These are phyloP conservation scores for Podaxis rugospora DNA, from an alignment of 768 basidiomycete genomes.

Conservation along the genomic window DNA sequence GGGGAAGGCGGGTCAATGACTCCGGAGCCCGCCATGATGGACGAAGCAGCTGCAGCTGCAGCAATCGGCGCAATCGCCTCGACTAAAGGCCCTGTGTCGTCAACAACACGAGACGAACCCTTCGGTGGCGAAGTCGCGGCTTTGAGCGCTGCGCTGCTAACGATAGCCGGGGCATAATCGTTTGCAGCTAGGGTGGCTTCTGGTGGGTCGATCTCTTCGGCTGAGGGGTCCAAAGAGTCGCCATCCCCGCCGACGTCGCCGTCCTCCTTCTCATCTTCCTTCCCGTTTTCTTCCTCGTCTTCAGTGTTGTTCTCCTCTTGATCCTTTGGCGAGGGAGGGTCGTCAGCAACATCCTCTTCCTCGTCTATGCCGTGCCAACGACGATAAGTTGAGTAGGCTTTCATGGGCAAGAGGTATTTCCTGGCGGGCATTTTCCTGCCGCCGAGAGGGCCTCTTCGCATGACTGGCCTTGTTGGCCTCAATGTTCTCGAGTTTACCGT, in stretches of 20 bases:
- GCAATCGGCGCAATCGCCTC: constrained; percentile 25
- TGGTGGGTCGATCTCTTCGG: not conserved
- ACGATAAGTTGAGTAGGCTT: not conserved
- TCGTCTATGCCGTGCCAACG: not conserved
- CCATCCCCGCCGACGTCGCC: constrained; percentile 12
- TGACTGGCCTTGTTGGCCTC: constrained; percentile 1
- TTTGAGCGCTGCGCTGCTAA: constrained; percentile 12
- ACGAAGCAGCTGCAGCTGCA: constrained; percentile 38
- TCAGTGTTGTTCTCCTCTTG: constrained; percentile 8
- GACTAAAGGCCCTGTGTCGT: constrained; percentile 24
- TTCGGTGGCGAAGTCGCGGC: constrained; percentile 17
- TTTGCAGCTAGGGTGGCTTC: not conserved
- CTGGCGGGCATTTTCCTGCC: not conserved
- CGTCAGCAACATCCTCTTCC: constrained; percentile 11
- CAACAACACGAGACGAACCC: constrained; percentile 24
- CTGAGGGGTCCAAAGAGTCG: not conserved
- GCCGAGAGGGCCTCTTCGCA: not conserved
- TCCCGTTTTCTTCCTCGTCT: constrained; percentile 12
- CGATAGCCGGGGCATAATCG: not conserved
- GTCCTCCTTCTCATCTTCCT: constrained; percentile 15
- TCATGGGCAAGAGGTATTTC: not conserved
- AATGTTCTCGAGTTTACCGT: constrained; percentile 14
- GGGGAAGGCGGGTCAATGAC: constrained; percentile 35
- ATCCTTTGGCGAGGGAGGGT: constrained; percentile 9
- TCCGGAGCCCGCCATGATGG: constrained; percentile 43